phyloP scores from a whole-genome alignment of 306 rosid genomes.

The Quercus agrifolia region DNA sequence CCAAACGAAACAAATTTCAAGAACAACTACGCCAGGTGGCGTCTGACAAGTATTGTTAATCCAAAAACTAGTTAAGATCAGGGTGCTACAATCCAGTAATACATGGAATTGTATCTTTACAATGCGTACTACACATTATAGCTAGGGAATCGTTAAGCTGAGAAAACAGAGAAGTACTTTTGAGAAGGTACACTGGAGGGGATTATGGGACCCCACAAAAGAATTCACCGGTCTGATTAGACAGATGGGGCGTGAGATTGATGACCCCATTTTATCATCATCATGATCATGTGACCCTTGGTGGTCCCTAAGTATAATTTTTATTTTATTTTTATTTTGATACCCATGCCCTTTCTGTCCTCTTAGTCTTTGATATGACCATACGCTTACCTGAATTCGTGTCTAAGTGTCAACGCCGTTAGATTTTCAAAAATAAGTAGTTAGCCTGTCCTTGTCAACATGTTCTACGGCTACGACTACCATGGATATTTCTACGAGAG shows the following conservation, averaged over 20 bases:
- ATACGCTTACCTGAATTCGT: slow-evolving; percentile 26
- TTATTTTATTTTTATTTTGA: too few relatives aligned
- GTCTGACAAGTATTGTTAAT: too few relatives aligned
- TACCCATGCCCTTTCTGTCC: not conserved
- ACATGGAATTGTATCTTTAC: too few relatives aligned
- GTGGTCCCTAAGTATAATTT: not conserved
- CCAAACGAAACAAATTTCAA: too few relatives aligned
- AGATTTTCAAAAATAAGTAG: slow-evolving; percentile 32
- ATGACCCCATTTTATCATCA: slow-evolving; percentile 23
- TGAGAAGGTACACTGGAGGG: not conserved
- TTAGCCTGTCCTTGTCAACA: slow-evolving; percentile 46
- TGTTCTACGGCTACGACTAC: not conserved
- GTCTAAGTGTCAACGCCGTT: slow-evolving; percentile 67
- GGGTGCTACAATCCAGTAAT: too few relatives aligned
- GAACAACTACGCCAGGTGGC: too few relatives aligned
- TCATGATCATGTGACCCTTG: slow-evolving; percentile 34
- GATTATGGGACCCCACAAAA: slow-evolving; percentile 21
- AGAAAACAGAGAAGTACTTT: slow-evolving; percentile 27
- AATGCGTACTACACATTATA: not conserved
- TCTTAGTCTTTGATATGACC: slow-evolving; percentile 9
- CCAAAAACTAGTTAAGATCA: too few relatives aligned
- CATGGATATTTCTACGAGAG: not conserved
- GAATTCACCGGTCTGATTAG: slow-evolving; percentile 28
- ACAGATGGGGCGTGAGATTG: slow-evolving; percentile 25
- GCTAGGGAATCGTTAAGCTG: not conserved